Evolutionary conservation across 2,329 filamentous ascomycete species (phyloP).

Genomic region (Cytospora leucostoma): DNA sequence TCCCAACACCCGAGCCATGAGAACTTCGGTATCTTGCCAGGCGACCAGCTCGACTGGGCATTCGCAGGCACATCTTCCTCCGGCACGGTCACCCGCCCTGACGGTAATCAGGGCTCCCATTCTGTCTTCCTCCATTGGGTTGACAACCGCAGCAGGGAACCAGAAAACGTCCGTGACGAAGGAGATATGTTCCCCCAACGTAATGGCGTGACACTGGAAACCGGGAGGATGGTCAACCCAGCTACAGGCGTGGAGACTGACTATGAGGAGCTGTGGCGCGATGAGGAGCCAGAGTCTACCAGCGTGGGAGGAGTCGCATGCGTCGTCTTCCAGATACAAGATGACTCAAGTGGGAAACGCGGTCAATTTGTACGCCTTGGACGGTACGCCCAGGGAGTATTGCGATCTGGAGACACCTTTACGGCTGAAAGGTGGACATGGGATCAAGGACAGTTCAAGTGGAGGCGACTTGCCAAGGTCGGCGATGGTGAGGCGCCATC

Average conservation of each 20-base stretch:
- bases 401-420: constrained; percentile 46
- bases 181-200: constrained; percentile 55
- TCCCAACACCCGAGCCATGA: neutral
- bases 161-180: constrained; percentile 50
- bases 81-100: constrained; percentile 32
- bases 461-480: constrained; percentile 12
- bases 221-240: constrained; percentile 61
- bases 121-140: constrained; percentile 61
- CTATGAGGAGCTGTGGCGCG: constrained; percentile 70
- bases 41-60: constrained; percentile 61
- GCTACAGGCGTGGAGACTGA: constrained; percentile 49
- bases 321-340: constrained; percentile 45
- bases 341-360: constrained; percentile 37
- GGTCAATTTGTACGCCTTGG: constrained; percentile 59
- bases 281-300: constrained; percentile 38
- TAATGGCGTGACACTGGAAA: constrained; percentile 53
- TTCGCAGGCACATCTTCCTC: constrained; percentile 59
- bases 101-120: constrained; percentile 36
- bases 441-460: constrained; percentile 13
- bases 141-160: constrained; percentile 50
- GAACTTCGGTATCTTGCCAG: constrained; percentile 5
- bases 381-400: constrained; percentile 56
- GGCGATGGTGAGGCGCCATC: neutral
- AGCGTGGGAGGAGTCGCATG: constrained; percentile 31
- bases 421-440: constrained; percentile 59